These are phyloP conservation scores for Lasiosphaeria ovina DNA, from an alignment of 495 filamentous ascomycete genomes.

Conservation along the genomic window DNA sequence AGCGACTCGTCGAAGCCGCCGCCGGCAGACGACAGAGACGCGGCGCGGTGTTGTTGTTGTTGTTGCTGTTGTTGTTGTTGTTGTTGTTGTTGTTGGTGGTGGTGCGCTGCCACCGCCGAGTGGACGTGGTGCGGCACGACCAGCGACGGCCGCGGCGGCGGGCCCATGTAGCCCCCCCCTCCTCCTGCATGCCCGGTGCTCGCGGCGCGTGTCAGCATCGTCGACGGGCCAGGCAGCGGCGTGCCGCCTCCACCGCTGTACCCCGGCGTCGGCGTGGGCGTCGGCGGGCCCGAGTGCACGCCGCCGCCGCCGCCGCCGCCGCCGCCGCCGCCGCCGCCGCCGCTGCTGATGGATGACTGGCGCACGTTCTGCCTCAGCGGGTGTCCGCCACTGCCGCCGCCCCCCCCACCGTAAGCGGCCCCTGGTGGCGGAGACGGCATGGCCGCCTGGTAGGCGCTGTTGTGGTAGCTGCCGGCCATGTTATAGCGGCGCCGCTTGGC, in stretches of 20 bases:
- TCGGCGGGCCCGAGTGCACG: no score
- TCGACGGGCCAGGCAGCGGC: slow-evolving; percentile 4
- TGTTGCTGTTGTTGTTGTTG: slow-evolving; percentile 12
- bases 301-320: background rate
- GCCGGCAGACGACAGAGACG: background rate
- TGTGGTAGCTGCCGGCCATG: background rate
- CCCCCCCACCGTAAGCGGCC: background rate
- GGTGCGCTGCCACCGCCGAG: background rate
- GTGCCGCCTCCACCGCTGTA: slow-evolving; percentile 1
- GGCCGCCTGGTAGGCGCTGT: slow-evolving; percentile 1
- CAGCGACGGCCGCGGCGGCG: slow-evolving; percentile 7
- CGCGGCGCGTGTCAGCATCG: slow-evolving; percentile 3
- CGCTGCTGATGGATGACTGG: slow-evolving; percentile 7
- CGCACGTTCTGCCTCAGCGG: background rate
- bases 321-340: background rate
- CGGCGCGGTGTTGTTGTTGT: slow-evolving; percentile 18
- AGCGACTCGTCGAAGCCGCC: slow-evolving; percentile 30
- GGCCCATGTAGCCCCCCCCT: slow-evolving; percentile 1
- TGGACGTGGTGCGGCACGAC: background rate
- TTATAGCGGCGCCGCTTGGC: slow-evolving; percentile 17
- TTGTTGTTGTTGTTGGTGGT: slow-evolving; percentile 15
- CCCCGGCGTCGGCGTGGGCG: background rate
- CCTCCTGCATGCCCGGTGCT: background rate
- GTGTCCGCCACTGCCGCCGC: background rate
- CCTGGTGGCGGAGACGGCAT: slow-evolving; percentile 7